Evolutionary conservation across 2,329 filamentous ascomycete species (phyloP), one percentile per base, ranked within the genome.

Genomic region (Volutella citrinella): DNA sequence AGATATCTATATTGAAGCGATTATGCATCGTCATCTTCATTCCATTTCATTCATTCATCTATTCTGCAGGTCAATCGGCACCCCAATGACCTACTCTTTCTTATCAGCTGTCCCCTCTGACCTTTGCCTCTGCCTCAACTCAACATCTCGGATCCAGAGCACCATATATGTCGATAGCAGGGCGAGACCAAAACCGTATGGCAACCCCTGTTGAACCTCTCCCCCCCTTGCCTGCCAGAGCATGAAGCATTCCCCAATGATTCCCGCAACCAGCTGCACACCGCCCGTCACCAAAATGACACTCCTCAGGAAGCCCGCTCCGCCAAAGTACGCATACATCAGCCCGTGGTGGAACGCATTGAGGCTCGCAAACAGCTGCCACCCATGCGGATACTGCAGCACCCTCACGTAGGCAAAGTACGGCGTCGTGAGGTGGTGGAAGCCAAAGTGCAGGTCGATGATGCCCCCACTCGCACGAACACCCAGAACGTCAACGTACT

Each of bases 291-390:
- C 34, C 4, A 19, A 35, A 28, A 43, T 30, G 10, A 34, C 33
- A 13, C 28, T 32, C 10, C 43, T 32, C 15, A 32, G 19, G 19
- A 35, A 27, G 27, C 25, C 29, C 10, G 27, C 38, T 16, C 55
- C 52, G 19, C 51, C 54, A 42, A 59, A 59, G 32, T 54, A 59
- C 3, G 48, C 45, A 33, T 57, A 58, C 56, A 57, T 56, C 26
- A 55, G 40, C 16, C 45, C 38, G 36, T 57, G 51, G 28, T 56
- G 51, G 17, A 55, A 34, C 15, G 54, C 46, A 28, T 59, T 56
- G 14, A 53, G 31, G 5, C 28, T 35, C n/a, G 49, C 55, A 22
- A 59, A 46, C 9, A 51, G 15, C 27, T 46, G 43, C 55, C 56
- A 60, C 10, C 49, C 54, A 16, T 46, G 22, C 21, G 31, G 27